A percentile compares a stretch with the other conserved stretches of the same genome.
Evolutionary conservation across 371 early-diverging fungal species (phyloP).

Genomic region (Mucor plumbeus): DNA sequence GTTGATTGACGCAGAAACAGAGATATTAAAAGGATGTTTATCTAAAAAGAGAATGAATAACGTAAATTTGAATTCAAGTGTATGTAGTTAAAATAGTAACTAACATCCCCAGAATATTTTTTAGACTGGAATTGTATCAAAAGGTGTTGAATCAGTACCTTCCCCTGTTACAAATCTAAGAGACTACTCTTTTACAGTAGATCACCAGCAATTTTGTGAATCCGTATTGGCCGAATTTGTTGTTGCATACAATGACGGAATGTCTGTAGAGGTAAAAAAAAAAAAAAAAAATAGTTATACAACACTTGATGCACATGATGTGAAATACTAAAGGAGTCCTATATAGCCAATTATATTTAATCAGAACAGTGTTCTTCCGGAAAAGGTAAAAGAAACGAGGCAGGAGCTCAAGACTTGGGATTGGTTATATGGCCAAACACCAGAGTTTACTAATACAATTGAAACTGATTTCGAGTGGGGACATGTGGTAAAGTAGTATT

Average conservation of each 20-base stretch:
- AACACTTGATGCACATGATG: conserved; percentile 5
- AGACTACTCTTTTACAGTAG: conserved; percentile 80
- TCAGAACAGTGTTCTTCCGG: conserved; percentile 38
- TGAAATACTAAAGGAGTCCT: not conserved
- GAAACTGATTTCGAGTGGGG: conserved; percentile 65
- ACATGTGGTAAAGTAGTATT: conserved; percentile 52
- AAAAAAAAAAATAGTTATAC: too few relatives aligned
- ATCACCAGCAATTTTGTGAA: conserved; percentile 83
- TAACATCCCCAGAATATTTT: not conserved
- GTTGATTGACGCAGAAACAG: conserved; percentile 90
- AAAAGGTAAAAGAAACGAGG: conserved; percentile 39
- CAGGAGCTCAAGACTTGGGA: conserved; percentile 75
- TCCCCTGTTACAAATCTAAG: conserved; percentile 86
- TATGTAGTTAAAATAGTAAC: not conserved
- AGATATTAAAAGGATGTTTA: conserved; percentile 58
- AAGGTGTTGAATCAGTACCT: conserved; percentile 90
- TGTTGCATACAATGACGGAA: conserved; percentile 49
- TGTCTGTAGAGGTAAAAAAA: conserved; percentile 39
- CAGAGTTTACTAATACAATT: conserved; percentile 80
- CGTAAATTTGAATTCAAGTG: conserved; percentile 15
- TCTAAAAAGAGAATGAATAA: conserved; percentile 45
- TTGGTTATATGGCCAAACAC: conserved; percentile 93
- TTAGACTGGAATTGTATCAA: conserved; percentile 68
- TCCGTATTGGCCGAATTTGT: conserved; percentile 76
- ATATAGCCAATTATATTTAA: conserved; percentile 49